Conservation (phyloP, 208 protist genomes). For the Porcisia deanei region DNA sequence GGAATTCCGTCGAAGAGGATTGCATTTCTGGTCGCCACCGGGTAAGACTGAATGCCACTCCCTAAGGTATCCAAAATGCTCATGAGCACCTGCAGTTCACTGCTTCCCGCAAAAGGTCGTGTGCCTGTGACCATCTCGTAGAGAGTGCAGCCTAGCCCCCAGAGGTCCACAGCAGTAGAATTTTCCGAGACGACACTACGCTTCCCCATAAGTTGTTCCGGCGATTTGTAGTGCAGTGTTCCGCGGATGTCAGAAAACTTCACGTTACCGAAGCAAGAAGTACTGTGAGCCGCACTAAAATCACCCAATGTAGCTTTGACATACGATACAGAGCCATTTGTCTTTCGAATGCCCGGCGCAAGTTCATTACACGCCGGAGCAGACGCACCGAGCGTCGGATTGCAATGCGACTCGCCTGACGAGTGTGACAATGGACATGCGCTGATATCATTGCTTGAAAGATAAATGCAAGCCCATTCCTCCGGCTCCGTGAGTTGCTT, state of each 20-base stretch:
- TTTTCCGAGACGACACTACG: conserved; percentile 27
- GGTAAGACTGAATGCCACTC: conserved; percentile 57
- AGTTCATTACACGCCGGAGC: not conserved
- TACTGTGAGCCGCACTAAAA: conserved; percentile 71
- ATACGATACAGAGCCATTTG: not conserved
- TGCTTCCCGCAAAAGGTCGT: conserved; percentile 52
- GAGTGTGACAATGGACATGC: not conserved
- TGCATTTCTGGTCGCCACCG: conserved; percentile 20
- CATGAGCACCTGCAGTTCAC: conserved; percentile 68
- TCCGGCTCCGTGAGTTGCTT: conserved; percentile 24
- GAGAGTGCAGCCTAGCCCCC: conserved; percentile 77
- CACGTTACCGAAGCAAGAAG: conserved; percentile 7
- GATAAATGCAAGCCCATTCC: conserved; percentile 17
- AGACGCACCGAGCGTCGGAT: not conserved
- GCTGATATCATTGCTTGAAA: not conserved
- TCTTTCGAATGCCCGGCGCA: not conserved
- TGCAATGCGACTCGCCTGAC: not conserved
- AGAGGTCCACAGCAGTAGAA: conserved; percentile 69
- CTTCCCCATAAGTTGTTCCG: conserved; percentile 70
- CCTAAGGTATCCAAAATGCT: conserved; percentile 58
- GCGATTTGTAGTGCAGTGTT: conserved; percentile 80
- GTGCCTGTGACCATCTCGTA: conserved; percentile 66
- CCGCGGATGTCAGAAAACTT: conserved; percentile 42
- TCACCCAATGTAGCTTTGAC: conserved; percentile 67
- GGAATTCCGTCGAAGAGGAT: conserved; percentile 50